Evolutionary conservation across 352 stramenopile genomes (phyloP).

Genomic region (Phytophthora litchii): DNA sequence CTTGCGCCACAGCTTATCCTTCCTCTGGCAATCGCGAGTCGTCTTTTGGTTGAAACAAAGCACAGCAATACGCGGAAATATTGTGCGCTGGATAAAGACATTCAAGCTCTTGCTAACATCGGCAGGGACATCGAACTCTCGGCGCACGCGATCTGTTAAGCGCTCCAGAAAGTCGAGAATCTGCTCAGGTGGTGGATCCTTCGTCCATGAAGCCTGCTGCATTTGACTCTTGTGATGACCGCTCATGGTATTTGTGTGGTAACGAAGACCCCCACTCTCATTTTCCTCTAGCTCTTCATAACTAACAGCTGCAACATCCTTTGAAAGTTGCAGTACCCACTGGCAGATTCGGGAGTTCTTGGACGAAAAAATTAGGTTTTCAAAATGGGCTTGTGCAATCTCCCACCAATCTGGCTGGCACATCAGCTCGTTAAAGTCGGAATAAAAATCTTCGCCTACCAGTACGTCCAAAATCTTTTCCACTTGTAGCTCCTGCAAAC

Average conservation of each 20-base stretch:
- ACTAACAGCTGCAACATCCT: constrained; percentile 62
- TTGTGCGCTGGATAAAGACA: constrained; percentile 75
- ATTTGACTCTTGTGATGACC: constrained; percentile 6
- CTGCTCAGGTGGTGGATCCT: constrained; percentile 69
- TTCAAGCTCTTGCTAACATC: constrained; percentile 85
- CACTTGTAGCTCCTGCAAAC: constrained; percentile 70
- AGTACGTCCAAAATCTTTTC: constrained; percentile 80
- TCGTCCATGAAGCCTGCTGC: constrained; percentile 57
- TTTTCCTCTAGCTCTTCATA: constrained; percentile 65
- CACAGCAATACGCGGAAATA: constrained; percentile 74
- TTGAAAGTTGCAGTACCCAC: constrained; percentile 69
- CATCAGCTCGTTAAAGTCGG: constrained; percentile 84
- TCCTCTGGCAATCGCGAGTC: constrained; percentile 75
- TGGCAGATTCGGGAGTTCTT: constrained; percentile 73
- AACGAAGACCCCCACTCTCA: constrained; percentile 17
- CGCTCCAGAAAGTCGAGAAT: constrained; percentile 80
- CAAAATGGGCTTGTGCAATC: constrained; percentile 85
- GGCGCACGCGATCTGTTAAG: constrained; percentile 68
- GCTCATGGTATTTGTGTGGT: constrained; percentile 14
- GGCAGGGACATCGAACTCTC: constrained; percentile 70
- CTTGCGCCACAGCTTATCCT: constrained; percentile 86
- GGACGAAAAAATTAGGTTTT: constrained; percentile 82
- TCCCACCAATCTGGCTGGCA: constrained; percentile 81
- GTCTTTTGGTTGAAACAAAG: constrained; percentile 79
- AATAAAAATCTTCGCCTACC: constrained; percentile 83